These are phyloP conservation scores for Colletotrichum cordylinicola DNA, from an alignment of 2,329 filamentous ascomycete genomes.

Conservation along the genomic window DNA sequence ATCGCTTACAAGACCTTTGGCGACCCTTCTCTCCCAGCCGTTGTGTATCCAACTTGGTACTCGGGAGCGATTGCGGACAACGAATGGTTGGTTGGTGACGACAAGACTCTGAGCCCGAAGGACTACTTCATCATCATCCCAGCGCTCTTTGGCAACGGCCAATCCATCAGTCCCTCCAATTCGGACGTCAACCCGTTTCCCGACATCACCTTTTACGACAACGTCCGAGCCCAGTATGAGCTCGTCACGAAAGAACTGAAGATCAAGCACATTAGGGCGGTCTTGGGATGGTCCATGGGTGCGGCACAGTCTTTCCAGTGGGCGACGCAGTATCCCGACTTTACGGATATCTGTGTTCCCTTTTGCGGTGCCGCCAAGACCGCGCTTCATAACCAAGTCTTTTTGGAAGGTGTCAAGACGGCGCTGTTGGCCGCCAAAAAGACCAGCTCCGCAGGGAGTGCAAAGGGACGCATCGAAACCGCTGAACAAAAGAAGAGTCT, in stretches of 20 bases:
- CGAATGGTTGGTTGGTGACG: slow-evolving; percentile 73
- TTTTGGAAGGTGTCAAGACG: slow-evolving; percentile 58
- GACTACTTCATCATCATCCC: slow-evolving; percentile 56
- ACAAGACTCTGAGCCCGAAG: slow-evolving; percentile 67
- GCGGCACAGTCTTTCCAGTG: slow-evolving; percentile 60
- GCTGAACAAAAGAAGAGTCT: slow-evolving; percentile 20
- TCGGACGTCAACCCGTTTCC: slow-evolving; percentile 47
- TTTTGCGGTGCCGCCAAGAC: slow-evolving; percentile 58
- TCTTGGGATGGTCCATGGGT: slow-evolving; percentile 64
- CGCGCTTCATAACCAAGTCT: slow-evolving; percentile 57
- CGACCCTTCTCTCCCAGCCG: slow-evolving; percentile 62
- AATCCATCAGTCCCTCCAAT: slow-evolving; percentile 60
- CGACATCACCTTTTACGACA: slow-evolving; percentile 51
- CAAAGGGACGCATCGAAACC: slow-evolving; percentile 30
- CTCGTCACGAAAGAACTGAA: slow-evolving; percentile 47
- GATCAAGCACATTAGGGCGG: slow-evolving; percentile 47
- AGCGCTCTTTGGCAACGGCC: slow-evolving; percentile 58
- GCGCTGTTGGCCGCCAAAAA: slow-evolving; percentile 49
- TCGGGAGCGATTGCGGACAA: slow-evolving; percentile 69
- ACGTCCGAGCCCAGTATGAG: slow-evolving; percentile 53
- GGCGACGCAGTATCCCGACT: slow-evolving; percentile 53
- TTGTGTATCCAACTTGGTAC: slow-evolving; percentile 83
- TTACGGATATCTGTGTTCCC: slow-evolving; percentile 49
- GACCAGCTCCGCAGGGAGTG: slow-evolving; percentile 55
- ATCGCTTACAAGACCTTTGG: slow-evolving; percentile 83